These are phyloP conservation scores for Henningerozyma blattae DNA, from an alignment of 805 yeast genomes.

Conservation along the genomic window DNA sequence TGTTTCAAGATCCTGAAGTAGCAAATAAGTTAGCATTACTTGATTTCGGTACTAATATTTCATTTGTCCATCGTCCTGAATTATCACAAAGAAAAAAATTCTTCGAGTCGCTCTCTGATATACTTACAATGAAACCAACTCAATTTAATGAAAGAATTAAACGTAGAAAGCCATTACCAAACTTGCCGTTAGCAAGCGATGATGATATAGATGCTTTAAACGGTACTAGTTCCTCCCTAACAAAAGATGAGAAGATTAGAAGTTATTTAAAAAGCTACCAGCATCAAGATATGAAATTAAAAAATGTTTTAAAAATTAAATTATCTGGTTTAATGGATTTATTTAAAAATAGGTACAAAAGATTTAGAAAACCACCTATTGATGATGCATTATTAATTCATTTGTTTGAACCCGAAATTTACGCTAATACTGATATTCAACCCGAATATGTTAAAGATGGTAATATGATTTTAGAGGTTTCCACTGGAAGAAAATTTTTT, in stretches of 20 bases:
- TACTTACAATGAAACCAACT: slow-evolving; percentile 55
- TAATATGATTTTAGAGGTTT: slow-evolving; percentile 69
- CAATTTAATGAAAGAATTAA: slow-evolving; percentile 57
- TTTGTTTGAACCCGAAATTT: slow-evolving; percentile 52
- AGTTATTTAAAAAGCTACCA: slow-evolving; percentile 34
- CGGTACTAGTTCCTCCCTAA: slow-evolving; percentile 24
- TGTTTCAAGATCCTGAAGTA: slow-evolving; percentile 2
- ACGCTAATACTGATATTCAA: slow-evolving; percentile 25
- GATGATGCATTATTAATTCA: slow-evolving; percentile 68
- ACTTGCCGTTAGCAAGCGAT: slow-evolving; percentile 22
- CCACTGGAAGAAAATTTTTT: slow-evolving; percentile 59
- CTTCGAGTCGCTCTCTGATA: slow-evolving; percentile 41
- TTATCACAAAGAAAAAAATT: slow-evolving; percentile 38
- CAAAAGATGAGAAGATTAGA: slow-evolving; percentile 22
- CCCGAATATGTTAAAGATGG: slow-evolving; percentile 40
- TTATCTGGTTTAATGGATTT: slow-evolving; percentile 82
- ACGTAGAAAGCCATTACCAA: slow-evolving; percentile 29
- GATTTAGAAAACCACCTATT: slow-evolving; percentile 82
- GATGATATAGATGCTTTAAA: slow-evolving; percentile 20
- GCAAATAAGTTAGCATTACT: slow-evolving; percentile 5
- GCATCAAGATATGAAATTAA: slow-evolving; percentile 66
- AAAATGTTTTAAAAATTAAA: slow-evolving; percentile 75
- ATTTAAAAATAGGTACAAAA: slow-evolving; percentile 73
- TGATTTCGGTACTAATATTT: slow-evolving; percentile 29
- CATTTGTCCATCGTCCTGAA: slow-evolving; percentile 38